These are phyloP conservation scores for Rhizophagus prolifer DNA, from an alignment of 192 early-diverging fungal genomes.

Conservation along the genomic window DNA sequence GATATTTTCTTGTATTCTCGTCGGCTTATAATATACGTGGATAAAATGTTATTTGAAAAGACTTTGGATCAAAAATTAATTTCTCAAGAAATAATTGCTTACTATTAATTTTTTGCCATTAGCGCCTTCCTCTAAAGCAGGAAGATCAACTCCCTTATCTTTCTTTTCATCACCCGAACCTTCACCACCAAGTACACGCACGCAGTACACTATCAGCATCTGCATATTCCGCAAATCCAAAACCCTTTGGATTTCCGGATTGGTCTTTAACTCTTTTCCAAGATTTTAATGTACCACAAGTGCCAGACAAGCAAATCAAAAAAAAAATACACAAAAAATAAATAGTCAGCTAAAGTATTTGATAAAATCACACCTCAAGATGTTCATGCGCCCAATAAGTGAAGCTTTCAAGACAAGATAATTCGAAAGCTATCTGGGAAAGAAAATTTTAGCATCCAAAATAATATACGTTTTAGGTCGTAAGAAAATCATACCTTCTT, in stretches of 20 bases:
- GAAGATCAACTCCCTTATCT: slow-evolving; percentile 40
- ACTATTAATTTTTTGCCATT: slow-evolving; percentile 50
- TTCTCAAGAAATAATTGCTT: slow-evolving; percentile 12
- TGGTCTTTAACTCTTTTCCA: slow-evolving; percentile 73
- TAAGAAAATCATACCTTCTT: neutral
- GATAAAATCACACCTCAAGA: slow-evolving; percentile 19
- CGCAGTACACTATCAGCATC: slow-evolving; percentile 61
- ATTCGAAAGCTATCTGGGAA: slow-evolving; percentile 10
- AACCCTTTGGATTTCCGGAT: slow-evolving; percentile 62
- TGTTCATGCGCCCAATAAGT: neutral
- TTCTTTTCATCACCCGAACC: slow-evolving; percentile 36
- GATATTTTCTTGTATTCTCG: slow-evolving; percentile 37
- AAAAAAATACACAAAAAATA: slow-evolving; percentile 19
- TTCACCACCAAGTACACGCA: slow-evolving; percentile 67
- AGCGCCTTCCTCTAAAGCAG: slow-evolving; percentile 38
- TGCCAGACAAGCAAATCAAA: neutral
- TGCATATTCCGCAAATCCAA: slow-evolving; percentile 74
- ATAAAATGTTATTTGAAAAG: neutral
- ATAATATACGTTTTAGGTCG: neutral
- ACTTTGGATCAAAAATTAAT: neutral
- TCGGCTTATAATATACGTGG: slow-evolving; percentile 33
- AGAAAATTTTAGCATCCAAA: neutral
- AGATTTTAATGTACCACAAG: slow-evolving; percentile 62
- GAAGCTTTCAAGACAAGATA: neutral
- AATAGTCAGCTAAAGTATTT: slow-evolving; percentile 4